These are phyloP conservation scores for Penicillium atrosanguineum DNA, from an alignment of 495 filamentous ascomycete genomes.

Conservation along the genomic window DNA sequence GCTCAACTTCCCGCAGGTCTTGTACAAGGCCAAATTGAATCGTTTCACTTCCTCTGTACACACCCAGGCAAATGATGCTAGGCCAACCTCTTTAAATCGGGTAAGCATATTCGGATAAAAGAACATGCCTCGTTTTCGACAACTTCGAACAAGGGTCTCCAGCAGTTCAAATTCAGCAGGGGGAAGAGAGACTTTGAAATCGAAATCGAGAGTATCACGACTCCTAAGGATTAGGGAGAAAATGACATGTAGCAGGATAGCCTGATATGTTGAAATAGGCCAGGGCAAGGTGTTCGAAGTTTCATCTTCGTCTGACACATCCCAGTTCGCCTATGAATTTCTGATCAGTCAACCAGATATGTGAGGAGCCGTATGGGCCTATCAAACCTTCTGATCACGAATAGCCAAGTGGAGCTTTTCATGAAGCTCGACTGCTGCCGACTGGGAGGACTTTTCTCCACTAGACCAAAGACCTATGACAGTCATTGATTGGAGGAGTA, in stretches of 20 bases:
- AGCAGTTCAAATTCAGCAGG: slow-evolving; percentile 15
- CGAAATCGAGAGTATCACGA: slow-evolving; percentile 4
- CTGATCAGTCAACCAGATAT: slow-evolving; percentile 5
- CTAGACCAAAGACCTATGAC: slow-evolving; percentile 28
- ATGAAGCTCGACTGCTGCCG: slow-evolving; percentile 23
- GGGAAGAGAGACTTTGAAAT: slow-evolving; percentile 18
- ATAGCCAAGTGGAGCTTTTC: slow-evolving; percentile 21
- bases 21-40: slow-evolving; percentile 29
- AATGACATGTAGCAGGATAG: slow-evolving; percentile 31
- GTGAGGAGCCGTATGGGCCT: background rate
- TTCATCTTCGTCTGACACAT: slow-evolving; percentile 15
- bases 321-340: slow-evolving; percentile 27
- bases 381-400: slow-evolving; percentile 21
- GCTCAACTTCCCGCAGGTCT: slow-evolving; percentile 14
- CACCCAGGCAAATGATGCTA: slow-evolving; percentile 20
- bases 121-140: slow-evolving; percentile 29
- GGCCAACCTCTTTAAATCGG: slow-evolving; percentile 6
- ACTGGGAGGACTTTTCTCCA: slow-evolving; percentile 11
- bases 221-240: slow-evolving; percentile 15
- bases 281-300: slow-evolving; percentile 15
- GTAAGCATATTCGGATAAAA: slow-evolving; percentile 29
- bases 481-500: slow-evolving; percentile 30
- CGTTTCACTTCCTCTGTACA: slow-evolving; percentile 32
- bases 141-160: slow-evolving; percentile 22
- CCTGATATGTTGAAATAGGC: slow-evolving; percentile 34